Conservation (phyloP, 164 flowering plant species). For the Nelumbo lutea region DNA sequence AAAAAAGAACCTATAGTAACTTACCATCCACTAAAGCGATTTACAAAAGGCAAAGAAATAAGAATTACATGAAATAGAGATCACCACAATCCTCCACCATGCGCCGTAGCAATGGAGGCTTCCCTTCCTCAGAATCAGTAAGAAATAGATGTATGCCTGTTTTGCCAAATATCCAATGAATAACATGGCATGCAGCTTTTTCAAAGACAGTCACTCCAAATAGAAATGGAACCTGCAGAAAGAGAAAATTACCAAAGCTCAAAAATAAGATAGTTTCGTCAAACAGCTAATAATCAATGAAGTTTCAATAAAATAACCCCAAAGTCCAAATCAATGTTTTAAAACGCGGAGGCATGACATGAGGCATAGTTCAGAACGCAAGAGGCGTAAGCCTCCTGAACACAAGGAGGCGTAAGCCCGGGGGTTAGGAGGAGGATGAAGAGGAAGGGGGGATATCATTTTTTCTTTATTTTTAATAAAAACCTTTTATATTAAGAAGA, state of each 20-base stretch:
- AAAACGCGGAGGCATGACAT: too few relatives aligned
- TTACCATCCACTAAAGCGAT: neutral
- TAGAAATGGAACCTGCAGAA: conserved; percentile 86
- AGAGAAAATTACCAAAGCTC: conserved; percentile 1
- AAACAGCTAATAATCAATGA: neutral
- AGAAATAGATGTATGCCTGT: conserved; percentile 94
- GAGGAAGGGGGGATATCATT: too few relatives aligned
- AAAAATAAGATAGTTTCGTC: neutral
- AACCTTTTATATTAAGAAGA: too few relatives aligned
- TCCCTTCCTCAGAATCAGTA: conserved; percentile 67
- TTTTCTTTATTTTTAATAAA: too few relatives aligned
- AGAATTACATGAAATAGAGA: conserved; percentile 59
- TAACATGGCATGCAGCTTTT: conserved; percentile 53
- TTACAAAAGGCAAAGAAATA: neutral
- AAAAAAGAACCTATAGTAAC: neutral
- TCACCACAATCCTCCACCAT: conserved; percentile 73
- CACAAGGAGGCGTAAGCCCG: too few relatives aligned
- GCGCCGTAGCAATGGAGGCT: conserved; percentile 75
- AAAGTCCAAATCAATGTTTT: too few relatives aligned
- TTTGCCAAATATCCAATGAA: conserved; percentile 85
- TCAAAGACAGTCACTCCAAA: conserved; percentile 77
- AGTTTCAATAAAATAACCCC: neutral
- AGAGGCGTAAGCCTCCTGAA: too few relatives aligned
- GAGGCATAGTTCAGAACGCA: too few relatives aligned
- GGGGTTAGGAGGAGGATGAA: too few relatives aligned